Conservation (phyloP, 1,284 basidiomycete species). For the Rhodofomes roseus region DNA sequence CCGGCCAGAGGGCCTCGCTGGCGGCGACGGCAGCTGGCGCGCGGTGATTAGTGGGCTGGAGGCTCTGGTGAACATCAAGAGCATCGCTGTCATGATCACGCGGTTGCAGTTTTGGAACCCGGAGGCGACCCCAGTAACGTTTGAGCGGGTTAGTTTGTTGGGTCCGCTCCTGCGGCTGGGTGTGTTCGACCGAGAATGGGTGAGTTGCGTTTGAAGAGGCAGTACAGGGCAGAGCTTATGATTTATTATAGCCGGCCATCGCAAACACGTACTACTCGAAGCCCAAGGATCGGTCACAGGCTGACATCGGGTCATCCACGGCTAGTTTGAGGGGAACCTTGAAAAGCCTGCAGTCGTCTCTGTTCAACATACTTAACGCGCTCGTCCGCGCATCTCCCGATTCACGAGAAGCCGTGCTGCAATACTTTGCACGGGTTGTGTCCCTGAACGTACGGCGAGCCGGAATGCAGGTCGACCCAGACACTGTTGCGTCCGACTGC, state of each 20-base stretch:
- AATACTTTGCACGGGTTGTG: slow-evolving; percentile 76
- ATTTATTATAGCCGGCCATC: slow-evolving; percentile 62
- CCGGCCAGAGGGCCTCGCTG: slow-evolving; percentile 61
- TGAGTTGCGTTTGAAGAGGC: slow-evolving; percentile 34
- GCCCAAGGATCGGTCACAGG: slow-evolving; percentile 67
- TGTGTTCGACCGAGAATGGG: slow-evolving; percentile 86
- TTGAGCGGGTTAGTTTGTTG: slow-evolving; percentile 67
- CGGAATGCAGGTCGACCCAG: slow-evolving; percentile 87
- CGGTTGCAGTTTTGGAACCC: slow-evolving; percentile 74
- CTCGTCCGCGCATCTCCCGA: slow-evolving; percentile 82
- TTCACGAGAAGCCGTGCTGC: slow-evolving; percentile 81
- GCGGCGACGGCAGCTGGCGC: slow-evolving; percentile 80
- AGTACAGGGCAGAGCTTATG: not conserved
- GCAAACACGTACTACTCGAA: slow-evolving; percentile 82
- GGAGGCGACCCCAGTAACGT: slow-evolving; percentile 49
- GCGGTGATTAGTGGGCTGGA: slow-evolving; percentile 81
- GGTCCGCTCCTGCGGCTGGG: slow-evolving; percentile 82
- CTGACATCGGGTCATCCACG: slow-evolving; percentile 82
- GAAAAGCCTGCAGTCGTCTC: slow-evolving; percentile 74
- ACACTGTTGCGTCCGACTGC: slow-evolving; percentile 86
- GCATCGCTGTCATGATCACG: slow-evolving; percentile 78
- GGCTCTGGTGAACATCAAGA: slow-evolving; percentile 78
- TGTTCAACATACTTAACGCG: slow-evolving; percentile 89
- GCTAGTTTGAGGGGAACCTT: slow-evolving; percentile 80
- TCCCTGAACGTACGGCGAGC: slow-evolving; percentile 82